Percentiles rank a stretch among this genome's conserved stretches.
Conservation (phyloP, 192 early-diverging fungal genomes). For the Geranomyces michiganensis region DNA sequence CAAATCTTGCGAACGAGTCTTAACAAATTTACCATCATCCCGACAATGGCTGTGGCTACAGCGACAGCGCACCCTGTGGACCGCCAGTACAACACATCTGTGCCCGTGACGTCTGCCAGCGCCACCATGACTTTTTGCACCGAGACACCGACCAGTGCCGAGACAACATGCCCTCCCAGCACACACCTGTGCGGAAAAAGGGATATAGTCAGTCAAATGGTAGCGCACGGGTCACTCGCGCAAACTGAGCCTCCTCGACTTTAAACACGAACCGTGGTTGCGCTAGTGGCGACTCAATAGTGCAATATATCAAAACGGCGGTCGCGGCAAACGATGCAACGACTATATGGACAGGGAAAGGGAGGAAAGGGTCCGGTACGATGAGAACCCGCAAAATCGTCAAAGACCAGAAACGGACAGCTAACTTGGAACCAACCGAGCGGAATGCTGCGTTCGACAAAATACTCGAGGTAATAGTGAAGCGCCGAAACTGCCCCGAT, state of each 20-base stretch:
- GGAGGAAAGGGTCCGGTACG: neutral
- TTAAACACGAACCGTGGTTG: slow-evolving; percentile 25
- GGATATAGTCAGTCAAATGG: neutral
- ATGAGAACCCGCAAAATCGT: no score
- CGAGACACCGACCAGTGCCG: slow-evolving; percentile 16
- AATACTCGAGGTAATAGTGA: slow-evolving; percentile 2
- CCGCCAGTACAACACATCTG: slow-evolving; percentile 13
- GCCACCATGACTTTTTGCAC: slow-evolving; percentile 24
- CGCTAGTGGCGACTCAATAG: slow-evolving; percentile 22
- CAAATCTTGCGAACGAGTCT: no score
- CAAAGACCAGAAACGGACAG: neutral
- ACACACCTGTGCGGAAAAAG: slow-evolving; percentile 11
- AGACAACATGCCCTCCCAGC: slow-evolving; percentile 21
- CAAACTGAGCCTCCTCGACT: no score
- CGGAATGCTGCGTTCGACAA: slow-evolving; percentile 6
- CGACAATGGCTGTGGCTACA: slow-evolving; percentile 29
- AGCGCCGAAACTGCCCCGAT: slow-evolving; percentile 13
- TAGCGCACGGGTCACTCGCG: no score
- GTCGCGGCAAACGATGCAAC: slow-evolving; percentile 30
- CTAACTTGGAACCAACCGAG: neutral
- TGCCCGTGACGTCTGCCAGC: slow-evolving; percentile 15
- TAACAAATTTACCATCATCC: slow-evolving; percentile 35
- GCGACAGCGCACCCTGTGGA: slow-evolving; percentile 23
- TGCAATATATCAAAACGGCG: slow-evolving; percentile 12
- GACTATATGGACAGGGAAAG: slow-evolving; percentile 38